A percentile compares a stretch with the other conserved stretches of the same genome.
Conservation (phyloP, 1,284 basidiomycete species). For the Boletellus deceptivus region DNA sequence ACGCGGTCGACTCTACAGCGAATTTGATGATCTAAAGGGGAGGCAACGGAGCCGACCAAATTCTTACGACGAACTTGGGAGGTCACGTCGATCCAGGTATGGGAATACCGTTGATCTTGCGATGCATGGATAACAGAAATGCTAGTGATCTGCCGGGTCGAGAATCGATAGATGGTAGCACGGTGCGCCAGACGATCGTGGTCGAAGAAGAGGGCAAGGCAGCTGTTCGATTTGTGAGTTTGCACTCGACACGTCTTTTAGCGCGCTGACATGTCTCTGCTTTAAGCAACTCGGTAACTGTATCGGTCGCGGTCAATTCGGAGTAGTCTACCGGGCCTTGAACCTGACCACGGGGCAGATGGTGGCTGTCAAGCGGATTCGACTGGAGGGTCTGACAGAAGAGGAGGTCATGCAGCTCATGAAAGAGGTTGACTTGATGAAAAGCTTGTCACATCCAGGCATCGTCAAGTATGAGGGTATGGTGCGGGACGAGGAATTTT, state of each 20-base stretch:
- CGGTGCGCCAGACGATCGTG: slow-evolving; percentile 73
- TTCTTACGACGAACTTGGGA: slow-evolving; percentile 66
- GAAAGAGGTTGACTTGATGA: slow-evolving; percentile 88
- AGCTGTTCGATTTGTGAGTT: slow-evolving; percentile 79
- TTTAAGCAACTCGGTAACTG: slow-evolving; percentile 90
- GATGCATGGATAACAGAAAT: slow-evolving; percentile 49
- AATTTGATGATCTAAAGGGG: slow-evolving; percentile 55
- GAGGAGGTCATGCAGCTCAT: slow-evolving; percentile 85
- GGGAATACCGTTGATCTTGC: slow-evolving; percentile 69
- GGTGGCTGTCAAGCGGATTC: slow-evolving; percentile 92
- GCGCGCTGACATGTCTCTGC: slow-evolving; percentile 12
- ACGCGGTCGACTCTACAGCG: slow-evolving; percentile 68
- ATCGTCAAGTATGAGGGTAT: slow-evolving; percentile 97
- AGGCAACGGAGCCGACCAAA: slow-evolving; percentile 57
- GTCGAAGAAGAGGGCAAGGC: slow-evolving; percentile 81
- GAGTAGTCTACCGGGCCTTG: slow-evolving; percentile 90
- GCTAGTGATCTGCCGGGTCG: slow-evolving; percentile 64
- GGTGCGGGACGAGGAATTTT: slow-evolving; percentile 81
- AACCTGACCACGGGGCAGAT: slow-evolving; percentile 91
- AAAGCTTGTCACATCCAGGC: slow-evolving; percentile 85
- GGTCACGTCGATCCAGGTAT: slow-evolving; percentile 52
- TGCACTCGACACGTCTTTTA: slow-evolving; percentile 1
- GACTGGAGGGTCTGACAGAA: slow-evolving; percentile 82
- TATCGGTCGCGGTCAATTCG: slow-evolving; percentile 95
- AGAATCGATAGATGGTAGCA: slow-evolving; percentile 60